Percentiles rank a stretch among this genome's conserved stretches.
These are phyloP conservation scores for Nitzschia sp. DNA, from an alignment of 108 stramenopile species.

Conservation along the genomic window DNA sequence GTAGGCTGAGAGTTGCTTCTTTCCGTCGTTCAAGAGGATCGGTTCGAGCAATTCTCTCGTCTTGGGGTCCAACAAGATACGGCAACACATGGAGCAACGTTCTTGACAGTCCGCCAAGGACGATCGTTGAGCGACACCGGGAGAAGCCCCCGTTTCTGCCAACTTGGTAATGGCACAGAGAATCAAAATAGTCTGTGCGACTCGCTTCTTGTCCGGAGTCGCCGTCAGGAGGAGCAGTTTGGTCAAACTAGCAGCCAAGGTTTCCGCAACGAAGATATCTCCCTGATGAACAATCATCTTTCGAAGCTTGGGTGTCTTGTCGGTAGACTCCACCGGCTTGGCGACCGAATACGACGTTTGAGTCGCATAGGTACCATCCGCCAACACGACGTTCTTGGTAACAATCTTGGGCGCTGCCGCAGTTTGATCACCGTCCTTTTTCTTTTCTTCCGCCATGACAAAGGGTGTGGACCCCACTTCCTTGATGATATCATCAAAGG, in stretches of 20 bases:
- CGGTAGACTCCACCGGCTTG: constrained; percentile 46
- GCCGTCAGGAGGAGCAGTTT: constrained; percentile 90
- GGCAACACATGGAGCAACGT: constrained; percentile 85
- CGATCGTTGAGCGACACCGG: constrained; percentile 75
- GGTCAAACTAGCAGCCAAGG: constrained; percentile 84
- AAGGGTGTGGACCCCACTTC: constrained; percentile 86
- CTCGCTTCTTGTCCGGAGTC: constrained; percentile 73
- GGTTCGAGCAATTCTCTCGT: constrained; percentile 66
- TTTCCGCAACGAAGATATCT: constrained; percentile 94
- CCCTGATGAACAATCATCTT: constrained; percentile 87
- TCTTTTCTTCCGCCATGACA: constrained; percentile 63
- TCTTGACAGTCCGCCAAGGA: constrained; percentile 89
- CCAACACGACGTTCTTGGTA: constrained; percentile 95
- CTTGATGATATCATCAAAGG: constrained; percentile 76
- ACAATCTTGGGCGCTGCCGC: constrained; percentile 76
- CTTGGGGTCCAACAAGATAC: constrained; percentile 90
- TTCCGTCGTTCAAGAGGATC: constrained; percentile 78
- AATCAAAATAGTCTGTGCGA: constrained; percentile 69
- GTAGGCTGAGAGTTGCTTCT: constrained; percentile 76
- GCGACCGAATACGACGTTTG: constrained; percentile 86
- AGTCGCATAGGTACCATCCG: constrained; percentile 99
- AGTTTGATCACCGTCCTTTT: constrained; percentile 58
- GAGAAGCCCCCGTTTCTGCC: constrained; percentile 61
- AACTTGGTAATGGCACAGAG: constrained; percentile 91
- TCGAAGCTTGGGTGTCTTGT: constrained; percentile 78